phyloP scores from a whole-genome alignment of 164 flowering plant genomes.

The Malania oleifera region DNA sequence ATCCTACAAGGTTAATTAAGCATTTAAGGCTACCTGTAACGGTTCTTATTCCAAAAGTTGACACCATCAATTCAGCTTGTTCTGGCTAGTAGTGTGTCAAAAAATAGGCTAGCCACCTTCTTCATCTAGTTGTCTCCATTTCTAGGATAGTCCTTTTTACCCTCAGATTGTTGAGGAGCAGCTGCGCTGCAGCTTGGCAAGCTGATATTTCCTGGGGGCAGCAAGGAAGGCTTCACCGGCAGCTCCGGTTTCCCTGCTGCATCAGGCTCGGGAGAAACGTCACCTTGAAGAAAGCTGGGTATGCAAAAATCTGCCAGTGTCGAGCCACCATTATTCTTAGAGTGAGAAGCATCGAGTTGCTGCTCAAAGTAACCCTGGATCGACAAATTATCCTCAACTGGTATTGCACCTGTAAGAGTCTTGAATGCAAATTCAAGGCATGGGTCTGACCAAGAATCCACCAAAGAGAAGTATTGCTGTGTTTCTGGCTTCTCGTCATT shows the following conservation, averaged over 20 bases:
- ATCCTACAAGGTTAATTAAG: no score
- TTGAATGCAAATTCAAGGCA: constrained; percentile 54
- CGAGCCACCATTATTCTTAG: not conserved
- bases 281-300: constrained; percentile 15
- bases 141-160: no score
- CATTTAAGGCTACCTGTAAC: no score
- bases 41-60: no score
- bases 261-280: constrained; percentile 14
- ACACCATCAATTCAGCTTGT: no score
- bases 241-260: constrained; percentile 11
- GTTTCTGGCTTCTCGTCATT: constrained; percentile 12
- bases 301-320: constrained; percentile 21
- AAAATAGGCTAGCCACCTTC: no score
- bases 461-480: constrained; percentile 13
- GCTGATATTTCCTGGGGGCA: not conserved
- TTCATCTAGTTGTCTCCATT: no score
- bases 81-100: no score
- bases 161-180: not conserved
- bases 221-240: not conserved
- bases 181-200: not conserved
- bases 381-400: constrained; percentile 31
- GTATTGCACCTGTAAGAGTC: constrained; percentile 45
- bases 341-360: constrained; percentile 3
- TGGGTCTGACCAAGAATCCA: constrained; percentile 43
- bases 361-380: constrained; percentile 29